A percentile compares a stretch with the other conserved stretches of the same genome.
phyloP scores from a whole-genome alignment of 768 basidiomycete species.

The Lepiota brunneoincarnata region DNA sequence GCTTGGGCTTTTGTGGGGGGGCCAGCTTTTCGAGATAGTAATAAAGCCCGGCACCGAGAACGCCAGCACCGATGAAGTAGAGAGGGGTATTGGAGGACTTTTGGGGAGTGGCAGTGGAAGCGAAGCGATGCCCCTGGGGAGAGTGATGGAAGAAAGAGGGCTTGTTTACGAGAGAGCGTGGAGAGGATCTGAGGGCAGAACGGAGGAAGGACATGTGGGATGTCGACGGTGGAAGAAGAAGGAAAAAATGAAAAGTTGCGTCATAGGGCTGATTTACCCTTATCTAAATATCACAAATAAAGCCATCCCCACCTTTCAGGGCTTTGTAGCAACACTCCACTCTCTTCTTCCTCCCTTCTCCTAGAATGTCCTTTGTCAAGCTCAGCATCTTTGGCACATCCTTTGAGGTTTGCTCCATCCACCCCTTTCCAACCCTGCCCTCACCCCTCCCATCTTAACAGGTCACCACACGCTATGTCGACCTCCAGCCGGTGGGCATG shows the following conservation, averaged over 20 bases:
- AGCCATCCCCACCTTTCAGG: constrained; percentile 17
- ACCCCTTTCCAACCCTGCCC: constrained; percentile 10
- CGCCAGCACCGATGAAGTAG: constrained; percentile 47
- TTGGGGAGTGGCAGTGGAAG: constrained; percentile 38
- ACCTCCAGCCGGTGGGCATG: constrained; percentile 99
- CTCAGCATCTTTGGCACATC: constrained; percentile 98
- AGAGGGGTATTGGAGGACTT: constrained; percentile 48
- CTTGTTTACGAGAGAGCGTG: constrained; percentile 41
- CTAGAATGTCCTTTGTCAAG: constrained; percentile 89
- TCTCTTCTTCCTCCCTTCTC: constrained; percentile 15
- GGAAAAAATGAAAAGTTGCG: constrained; percentile 11
- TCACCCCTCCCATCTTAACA: constrained; percentile 30
- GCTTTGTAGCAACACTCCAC: constrained; percentile 14
- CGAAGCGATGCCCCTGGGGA: constrained; percentile 29
- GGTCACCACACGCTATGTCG: constrained; percentile 98
- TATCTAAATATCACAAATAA: constrained; percentile 17
- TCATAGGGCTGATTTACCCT: constrained; percentile 9
- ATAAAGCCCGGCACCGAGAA: constrained; percentile 41
- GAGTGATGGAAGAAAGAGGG: neutral
- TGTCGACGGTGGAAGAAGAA: constrained; percentile 7
- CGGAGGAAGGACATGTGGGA: constrained; percentile 43
- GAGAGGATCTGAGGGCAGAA: constrained; percentile 26
- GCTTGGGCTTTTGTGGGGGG: constrained; percentile 30
- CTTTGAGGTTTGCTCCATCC: constrained; percentile 66
- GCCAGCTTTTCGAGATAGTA: constrained; percentile 44